Evolutionary conservation across 148 eudicot genomes (phyloP), one percentile per base, ranked within the genome.

Genomic region (Pharnaceum exiguum): DNA sequence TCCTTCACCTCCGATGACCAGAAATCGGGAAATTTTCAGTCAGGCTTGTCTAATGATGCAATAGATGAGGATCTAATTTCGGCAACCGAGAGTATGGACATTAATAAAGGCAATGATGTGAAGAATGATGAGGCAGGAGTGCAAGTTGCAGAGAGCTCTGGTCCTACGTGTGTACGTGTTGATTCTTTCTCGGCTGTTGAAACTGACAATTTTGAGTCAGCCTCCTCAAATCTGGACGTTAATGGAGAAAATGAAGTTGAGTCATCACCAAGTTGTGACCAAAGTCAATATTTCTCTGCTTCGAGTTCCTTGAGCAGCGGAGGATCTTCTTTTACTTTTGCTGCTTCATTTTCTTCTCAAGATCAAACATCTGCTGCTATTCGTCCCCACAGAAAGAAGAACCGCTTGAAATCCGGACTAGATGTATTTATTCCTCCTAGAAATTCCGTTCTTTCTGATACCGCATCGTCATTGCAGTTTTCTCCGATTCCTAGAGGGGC

Each of bases 161-260:
- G 24, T 21, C 56, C 66, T 70, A 62, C 47, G 54, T 63, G 30
- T 57, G 52, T 35, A 60, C 60, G 60, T 53, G 82, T 66, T 51
- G 77, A 66, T 50, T 75, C 73, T 66, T 64, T 68, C 45, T 79
- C 71, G 37, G 75, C 71, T 46, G 71, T 64, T 68, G 94, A 77
- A 66, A 81, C 79, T 56, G 90, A 83, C 70, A 91, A 90, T 80
- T 91, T 85, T 58, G 71, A 56, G 59, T 71, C 96, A 55, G 95
- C 90, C 9, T 56, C 58, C 62, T 87, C 78, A 13, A 76, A 81
- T 59, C 76, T 86, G 30, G 89, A 83, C 48, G 64, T 69, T 19
- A 66, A 73, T 29, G 75, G 51, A 26, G 89, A 86, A 52, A 55
- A 49, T 57, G 95, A 85, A 72, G 80, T 57, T 32, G 77, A 77